Percentiles rank a stretch among this genome's conserved stretches.
Conservation (phyloP, 495 filamentous ascomycete genomes). For the Astrothelium macrocarpum region DNA sequence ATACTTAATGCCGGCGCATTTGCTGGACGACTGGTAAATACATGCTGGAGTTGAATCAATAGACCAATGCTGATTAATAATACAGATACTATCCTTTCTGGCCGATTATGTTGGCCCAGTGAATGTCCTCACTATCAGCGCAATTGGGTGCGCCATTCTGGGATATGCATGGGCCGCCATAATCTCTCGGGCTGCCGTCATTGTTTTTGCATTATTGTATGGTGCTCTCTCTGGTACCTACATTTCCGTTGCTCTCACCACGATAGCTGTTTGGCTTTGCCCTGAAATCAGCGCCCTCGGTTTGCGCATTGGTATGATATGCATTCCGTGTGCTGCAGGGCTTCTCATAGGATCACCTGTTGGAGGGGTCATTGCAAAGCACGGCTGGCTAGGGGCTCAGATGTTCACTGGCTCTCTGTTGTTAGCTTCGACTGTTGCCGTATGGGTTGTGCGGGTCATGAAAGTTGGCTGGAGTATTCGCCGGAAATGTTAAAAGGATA, state of each 20-base stretch:
- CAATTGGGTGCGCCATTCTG: slow-evolving; percentile 26
- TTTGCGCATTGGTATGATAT: not conserved
- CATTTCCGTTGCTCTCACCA: not conserved
- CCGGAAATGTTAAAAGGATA: not conserved
- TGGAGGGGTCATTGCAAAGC: not conserved
- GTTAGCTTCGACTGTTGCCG: not conserved
- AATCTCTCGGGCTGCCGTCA: slow-evolving; percentile 25
- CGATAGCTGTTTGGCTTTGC: not conserved
- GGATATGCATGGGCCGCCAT: slow-evolving; percentile 33
- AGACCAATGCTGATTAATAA: not conserved
- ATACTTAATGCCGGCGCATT: slow-evolving; percentile 41
- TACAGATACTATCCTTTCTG: slow-evolving; percentile 29
- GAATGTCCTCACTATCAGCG: slow-evolving; percentile 26
- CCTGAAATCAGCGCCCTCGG: not conserved
- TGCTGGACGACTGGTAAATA: slow-evolving; percentile 33
- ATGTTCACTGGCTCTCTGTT: not conserved
- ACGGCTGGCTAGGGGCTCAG: not conserved
- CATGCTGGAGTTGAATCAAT: not conserved
- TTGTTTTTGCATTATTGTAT: slow-evolving; percentile 35
- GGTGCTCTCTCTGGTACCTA: slow-evolving; percentile 34
- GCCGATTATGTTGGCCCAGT: slow-evolving; percentile 35
- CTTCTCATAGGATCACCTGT: not conserved
- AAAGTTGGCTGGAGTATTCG: not conserved
- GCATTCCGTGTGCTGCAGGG: not conserved
- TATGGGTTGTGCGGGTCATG: not conserved